Percentiles rank a stretch among this genome's conserved stretches.
phyloP scores from a whole-genome alignment of 1,139 yeast species.

The Magnusiomyces paraingens region DNA sequence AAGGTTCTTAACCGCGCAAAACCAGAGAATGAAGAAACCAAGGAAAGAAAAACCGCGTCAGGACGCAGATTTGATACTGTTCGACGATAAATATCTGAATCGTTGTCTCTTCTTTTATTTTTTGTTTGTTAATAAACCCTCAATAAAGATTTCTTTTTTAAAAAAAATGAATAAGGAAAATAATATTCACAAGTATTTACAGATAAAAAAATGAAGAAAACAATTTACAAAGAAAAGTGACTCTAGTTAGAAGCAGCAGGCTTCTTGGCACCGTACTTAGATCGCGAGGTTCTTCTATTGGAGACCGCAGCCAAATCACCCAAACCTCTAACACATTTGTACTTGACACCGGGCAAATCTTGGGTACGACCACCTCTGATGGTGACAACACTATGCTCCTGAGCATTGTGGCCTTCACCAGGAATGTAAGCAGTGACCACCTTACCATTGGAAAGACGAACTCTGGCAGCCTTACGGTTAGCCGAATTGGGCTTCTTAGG shows the following conservation, averaged over 20 bases:
- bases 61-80: conserved; percentile 64
- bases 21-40: conserved; percentile 74
- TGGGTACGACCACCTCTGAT: conserved; percentile 98
- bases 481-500: conserved; percentile 99
- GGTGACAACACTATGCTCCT: conserved; percentile 93
- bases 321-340: conserved; percentile 89
- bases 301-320: conserved; percentile 94
- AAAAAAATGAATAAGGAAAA: conserved; percentile 2
- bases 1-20: conserved; percentile 95
- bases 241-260: conserved; percentile 41
- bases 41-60: conserved; percentile 76
- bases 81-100: not conserved
- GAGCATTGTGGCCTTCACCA: conserved; percentile 98
- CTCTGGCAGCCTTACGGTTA: conserved; percentile 94
- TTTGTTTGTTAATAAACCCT: not conserved
- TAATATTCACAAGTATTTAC: conserved; percentile 1
- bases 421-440: conserved; percentile 91
- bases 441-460: conserved; percentile 83
- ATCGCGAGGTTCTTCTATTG: conserved; percentile 80
- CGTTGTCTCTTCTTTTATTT: not conserved
- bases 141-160: conserved; percentile 2
- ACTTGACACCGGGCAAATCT: conserved; percentile 97
- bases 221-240: not conserved
- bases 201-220: not conserved
- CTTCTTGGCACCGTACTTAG: conserved; percentile 90